Base-by-base conservation (phyloP, 768 basidiomycete genomes). In the Tephrocybe sp. region DNA sequence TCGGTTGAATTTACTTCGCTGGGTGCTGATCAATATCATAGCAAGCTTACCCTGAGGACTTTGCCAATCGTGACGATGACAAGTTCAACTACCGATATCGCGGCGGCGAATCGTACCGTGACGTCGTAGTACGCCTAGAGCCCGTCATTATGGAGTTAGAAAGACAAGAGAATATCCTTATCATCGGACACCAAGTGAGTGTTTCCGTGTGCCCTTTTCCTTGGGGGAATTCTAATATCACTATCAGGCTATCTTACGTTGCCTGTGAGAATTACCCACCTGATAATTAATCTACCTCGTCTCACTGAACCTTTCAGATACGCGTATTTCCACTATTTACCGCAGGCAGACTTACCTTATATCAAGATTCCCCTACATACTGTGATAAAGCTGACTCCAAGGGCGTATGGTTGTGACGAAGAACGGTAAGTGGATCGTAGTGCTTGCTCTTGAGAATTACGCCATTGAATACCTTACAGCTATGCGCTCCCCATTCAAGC, bases 111-210 rank as follows among this genome's bases (percentile, higher is more conserved):
- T 97, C 93, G 1, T 99, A 99, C 66, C 85, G 97, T 30, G 97
- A 99, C 63, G 96, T 99, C 9, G 93, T 97, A 11, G 82, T 92
- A 4, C 83, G 96, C 31, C 74, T 99, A 22, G 97, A 99, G 65
- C 97, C 97, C 19, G 89, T 98, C 44, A 99, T 99, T 59, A 98
- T 99, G 92, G 97, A 99, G 67, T 78, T 99, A 19, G 97, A 99
- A 68, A 77, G 97, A 47, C 97, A 98, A 67, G 90, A 96, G 68
- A 96, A 99, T 64, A 93, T 99, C 50, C 69, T 99, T 31, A 89
- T 99, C 57, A 87, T 99, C 27, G 94, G 95, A 1, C 97, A 99
- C 69, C 97, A 98, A 75, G 86, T 83, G 48, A 25, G 68, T 18
- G 22, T n/a, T n/a, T 18, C 9, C 9, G 5, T 52, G 19, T 15